Base-by-base conservation (phyloP, 2,329 filamentous ascomycete species). In the Leptographium wingfieldii region DNA sequence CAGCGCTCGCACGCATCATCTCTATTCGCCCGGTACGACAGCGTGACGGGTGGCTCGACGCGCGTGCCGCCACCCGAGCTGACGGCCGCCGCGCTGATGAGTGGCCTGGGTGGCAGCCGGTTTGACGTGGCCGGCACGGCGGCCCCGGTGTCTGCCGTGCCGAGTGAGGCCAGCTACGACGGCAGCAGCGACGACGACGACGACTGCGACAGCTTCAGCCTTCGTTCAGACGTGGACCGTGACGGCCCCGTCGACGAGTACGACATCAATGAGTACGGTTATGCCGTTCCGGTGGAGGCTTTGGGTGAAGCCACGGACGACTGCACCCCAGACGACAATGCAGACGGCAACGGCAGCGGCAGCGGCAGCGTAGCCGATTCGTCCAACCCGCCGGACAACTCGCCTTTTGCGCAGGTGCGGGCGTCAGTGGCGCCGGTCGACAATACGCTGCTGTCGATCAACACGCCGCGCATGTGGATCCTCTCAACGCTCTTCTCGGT, bases 401-500 rank as follows among this genome's bases (percentile, higher is more conserved):
- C 87, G 0, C 85, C 85, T 12, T 90, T 92, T 69, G 77, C 89
- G 54, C 86, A 90, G 69, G 90, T 94, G 46, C 83, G 89, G 60
- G 89, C 89, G 53, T 90, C 88, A 0, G 89, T 94, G 9, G 79
- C 87, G 14, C 84, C 88, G 4, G 85, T 82, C 38, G 89, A 94
- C 72, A 83, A 94, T 68, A 84, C 80, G 19, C 79, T 83, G 3
- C 74, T 92, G n/a, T 92, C 88, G 10, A 91, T 94, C 69, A 90
- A 89, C 71, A 92, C 89, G 5, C 89, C 89, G 46, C 88, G 90
- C 59, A 94, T 94, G 89, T 94, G 89, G 90, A 78, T 78, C 38
- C 72, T 94, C 22, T 90, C 88, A n/a, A 79, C 89, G 43, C 69
- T 94, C 11, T 94, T 94, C 71, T 86, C 89, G 10, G 78, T 94